Base-by-base conservation (phyloP, 1,284 basidiomycete genomes). In the Ustilago esculenta region DNA sequence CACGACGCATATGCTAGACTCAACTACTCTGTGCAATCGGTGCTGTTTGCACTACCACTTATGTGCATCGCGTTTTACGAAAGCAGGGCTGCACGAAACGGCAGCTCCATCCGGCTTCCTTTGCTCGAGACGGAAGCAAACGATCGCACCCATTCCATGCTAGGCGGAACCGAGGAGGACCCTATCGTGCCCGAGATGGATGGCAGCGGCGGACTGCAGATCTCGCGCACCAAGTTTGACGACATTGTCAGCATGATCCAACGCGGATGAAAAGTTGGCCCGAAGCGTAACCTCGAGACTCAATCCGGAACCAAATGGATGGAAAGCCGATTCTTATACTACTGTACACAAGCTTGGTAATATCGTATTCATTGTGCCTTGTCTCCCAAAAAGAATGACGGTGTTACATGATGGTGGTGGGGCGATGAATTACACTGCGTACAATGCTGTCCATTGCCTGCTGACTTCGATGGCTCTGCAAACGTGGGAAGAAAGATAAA, bases 381-480 rank as follows among this genome's bases (percentile, higher is more conserved):
- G 2, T 36, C n/a, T 39, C 34, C 35, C 10, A 18, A 40, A 23
- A 18, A 40, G 18, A 29, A 14, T 27, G 24, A 27, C 29, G 15
- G 23, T 14, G 18, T 23, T 50, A 35, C 46, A 54, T 21, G 25
- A 35, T 18, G 11, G 21, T 18, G 40, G 6, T 29, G n/a, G 6
- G 20, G 23, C 18, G n/a, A 40, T 32, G 20, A 14, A 37, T 55
- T 29, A 70, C 30, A 64, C 65, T 33, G 78, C 78, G 30, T 80
- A 80, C 55, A 72, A 46, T 20, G 43, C 59, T 21, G 78, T 80
- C 78, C 78, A 80, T 46, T 79, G 66, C 18, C 74, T 61, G 54
- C 74, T 74, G 17, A 75, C 72, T 47, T 79, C 78, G 56, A 79
- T 80, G 3, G 78, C 78, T 21, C 77, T 78, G 69, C 42, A 14